These are phyloP conservation scores for Suillus subluteus DNA, from an alignment of 768 basidiomycete species.

Conservation along the genomic window DNA sequence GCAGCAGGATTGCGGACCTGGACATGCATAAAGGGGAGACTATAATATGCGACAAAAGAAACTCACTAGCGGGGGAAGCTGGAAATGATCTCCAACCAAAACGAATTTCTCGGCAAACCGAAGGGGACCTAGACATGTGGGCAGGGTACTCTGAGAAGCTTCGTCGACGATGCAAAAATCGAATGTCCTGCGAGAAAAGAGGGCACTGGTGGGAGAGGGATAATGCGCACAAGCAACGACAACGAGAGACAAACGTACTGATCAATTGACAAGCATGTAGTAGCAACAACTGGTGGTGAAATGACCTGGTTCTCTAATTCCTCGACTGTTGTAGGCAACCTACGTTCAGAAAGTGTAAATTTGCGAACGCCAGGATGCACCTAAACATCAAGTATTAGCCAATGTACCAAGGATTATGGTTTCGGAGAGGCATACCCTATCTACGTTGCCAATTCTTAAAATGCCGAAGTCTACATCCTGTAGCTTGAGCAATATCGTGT, in stretches of 20 bases:
- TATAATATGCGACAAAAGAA: not conserved
- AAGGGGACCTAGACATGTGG: conserved; percentile 92
- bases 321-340: conserved; percentile 67
- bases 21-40: conserved; percentile 1
- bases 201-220: conserved; percentile 52
- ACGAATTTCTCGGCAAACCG: conserved; percentile 90
- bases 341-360: conserved; percentile 65
- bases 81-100: conserved; percentile 96
- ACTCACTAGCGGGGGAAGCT: conserved; percentile 89
- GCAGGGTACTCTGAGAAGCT: conserved; percentile 95
- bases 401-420: not conserved
- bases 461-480: conserved; percentile 70
- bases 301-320: conserved; percentile 84
- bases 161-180: conserved; percentile 99
- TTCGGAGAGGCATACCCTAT: conserved; percentile 63
- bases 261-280: conserved; percentile 92
- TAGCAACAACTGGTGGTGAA: conserved; percentile 91
- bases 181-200: conserved; percentile 85
- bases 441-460: conserved; percentile 84
- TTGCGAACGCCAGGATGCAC: conserved; percentile 81
- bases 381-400: conserved; percentile 42
- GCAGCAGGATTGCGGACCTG: conserved; percentile 85
- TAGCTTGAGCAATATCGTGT: conserved; percentile 91
- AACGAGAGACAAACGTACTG: conserved; percentile 61
- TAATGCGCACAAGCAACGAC: conserved; percentile 13